A percentile compares a stretch with the other conserved stretches of the same genome.
These are phyloP conservation scores for Wilhelminamyces savonicus DNA, from an alignment of 805 yeast genomes.

Conservation along the genomic window DNA sequence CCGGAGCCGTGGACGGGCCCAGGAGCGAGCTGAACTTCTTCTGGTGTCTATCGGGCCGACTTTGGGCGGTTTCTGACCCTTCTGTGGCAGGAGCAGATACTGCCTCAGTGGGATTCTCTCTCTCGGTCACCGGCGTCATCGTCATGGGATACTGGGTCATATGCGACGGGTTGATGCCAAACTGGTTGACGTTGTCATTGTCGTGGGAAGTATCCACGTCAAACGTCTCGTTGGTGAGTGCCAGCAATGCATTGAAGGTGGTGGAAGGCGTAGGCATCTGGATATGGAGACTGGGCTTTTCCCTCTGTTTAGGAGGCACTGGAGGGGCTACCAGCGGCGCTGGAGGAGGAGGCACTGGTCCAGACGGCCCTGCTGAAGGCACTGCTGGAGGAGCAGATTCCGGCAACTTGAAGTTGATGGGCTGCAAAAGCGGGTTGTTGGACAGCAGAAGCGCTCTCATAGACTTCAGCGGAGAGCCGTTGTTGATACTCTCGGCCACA, in stretches of 20 bases:
- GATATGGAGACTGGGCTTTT: conserved; percentile 52
- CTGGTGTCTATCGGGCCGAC: no score
- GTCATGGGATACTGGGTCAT: conserved; percentile 49
- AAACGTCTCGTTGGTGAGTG: conserved; percentile 27
- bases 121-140: conserved; percentile 80
- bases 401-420: conserved; percentile 41
- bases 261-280: conserved; percentile 72
- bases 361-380: conserved; percentile 1
- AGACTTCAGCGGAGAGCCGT: conserved; percentile 33
- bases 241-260: conserved; percentile 25
- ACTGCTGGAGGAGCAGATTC: conserved; percentile 1
- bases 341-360: background rate
- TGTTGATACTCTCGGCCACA: conserved; percentile 8
- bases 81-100: no score
- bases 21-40: no score
- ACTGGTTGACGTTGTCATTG: conserved; percentile 52
- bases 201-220: conserved; percentile 5
- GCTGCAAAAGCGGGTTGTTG: conserved; percentile 46
- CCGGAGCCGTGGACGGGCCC: no score
- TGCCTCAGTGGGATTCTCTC: conserved; percentile 14
- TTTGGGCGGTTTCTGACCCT: no score
- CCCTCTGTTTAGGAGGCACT: conserved; percentile 26
- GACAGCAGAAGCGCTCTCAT: conserved; percentile 47
- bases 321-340: background rate
- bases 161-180: conserved; percentile 54